phyloP scores from a whole-genome alignment of 1,284 basidiomycete genomes.

The Cutaneotrichosporon sp. region DNA sequence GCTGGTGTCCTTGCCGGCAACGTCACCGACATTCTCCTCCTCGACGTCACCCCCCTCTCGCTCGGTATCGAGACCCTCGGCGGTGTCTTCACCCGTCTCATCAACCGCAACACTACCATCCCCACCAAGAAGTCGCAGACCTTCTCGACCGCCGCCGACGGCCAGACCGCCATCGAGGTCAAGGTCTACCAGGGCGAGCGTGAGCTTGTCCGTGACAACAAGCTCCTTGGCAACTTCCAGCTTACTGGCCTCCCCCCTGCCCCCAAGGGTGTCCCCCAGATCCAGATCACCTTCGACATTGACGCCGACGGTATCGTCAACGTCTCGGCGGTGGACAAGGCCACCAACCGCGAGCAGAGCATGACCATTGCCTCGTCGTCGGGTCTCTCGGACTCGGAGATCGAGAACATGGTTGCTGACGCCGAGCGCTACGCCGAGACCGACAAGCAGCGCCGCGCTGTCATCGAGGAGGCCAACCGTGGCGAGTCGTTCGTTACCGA shows the following conservation, averaged over 20 bases:
- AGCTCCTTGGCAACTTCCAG: slow-evolving; percentile 99
- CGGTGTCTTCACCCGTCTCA: slow-evolving; percentile 93
- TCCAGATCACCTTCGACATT: slow-evolving; percentile 98
- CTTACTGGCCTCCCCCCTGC: slow-evolving; percentile 96
- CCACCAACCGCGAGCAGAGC: slow-evolving; percentile 94
- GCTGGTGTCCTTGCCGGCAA: slow-evolving; percentile 95
- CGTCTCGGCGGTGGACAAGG: slow-evolving; percentile 94
- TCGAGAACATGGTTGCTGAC: slow-evolving; percentile 94
- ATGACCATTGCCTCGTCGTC: slow-evolving; percentile 83
- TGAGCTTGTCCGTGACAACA: slow-evolving; percentile 91
- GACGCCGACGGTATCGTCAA: slow-evolving; percentile 99
- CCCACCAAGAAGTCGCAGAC: slow-evolving; percentile 99
- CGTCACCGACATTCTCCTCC: slow-evolving; percentile 91
- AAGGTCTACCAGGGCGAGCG: slow-evolving; percentile 99
- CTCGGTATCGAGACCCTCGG: slow-evolving; percentile 90
- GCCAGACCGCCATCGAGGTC: slow-evolving; percentile 94
- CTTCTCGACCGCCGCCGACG: slow-evolving; percentile 96
- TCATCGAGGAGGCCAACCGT: slow-evolving; percentile 97
- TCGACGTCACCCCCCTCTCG: slow-evolving; percentile 82
- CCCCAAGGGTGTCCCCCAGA: slow-evolving; percentile 94
- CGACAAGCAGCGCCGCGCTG: slow-evolving; percentile 79
- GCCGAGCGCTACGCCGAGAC: slow-evolving; percentile 89
- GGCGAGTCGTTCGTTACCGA: slow-evolving; percentile 92
- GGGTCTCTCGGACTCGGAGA: slow-evolving; percentile 92
- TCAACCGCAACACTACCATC: slow-evolving; percentile 96